Base-by-base conservation (phyloP, 2,329 filamentous ascomycete species). In the Calonectria hawksworthii region DNA sequence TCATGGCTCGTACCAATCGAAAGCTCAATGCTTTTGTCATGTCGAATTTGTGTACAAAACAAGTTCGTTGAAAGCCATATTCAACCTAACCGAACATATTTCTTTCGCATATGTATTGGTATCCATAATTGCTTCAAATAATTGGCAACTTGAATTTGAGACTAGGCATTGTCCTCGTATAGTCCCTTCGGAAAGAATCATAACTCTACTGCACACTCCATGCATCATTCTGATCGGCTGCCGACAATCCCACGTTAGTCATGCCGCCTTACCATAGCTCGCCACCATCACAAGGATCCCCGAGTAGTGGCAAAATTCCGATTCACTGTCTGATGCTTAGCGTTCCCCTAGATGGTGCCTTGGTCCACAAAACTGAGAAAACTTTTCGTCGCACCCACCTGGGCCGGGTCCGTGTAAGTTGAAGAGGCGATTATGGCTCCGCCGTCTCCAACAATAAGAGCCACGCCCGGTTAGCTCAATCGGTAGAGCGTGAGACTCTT, bases 401-500 rank as follows among this genome's bases (percentile, higher is more conserved):
- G 11, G 44, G 13, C 44, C 44, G 44, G 44, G 44, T 47, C 44
- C 44, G 21, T 13, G 21, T 13, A 23, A 13, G 44, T 23, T 47
- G 44, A 47, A 47, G 44, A 47, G 44, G n/a, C 44, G 10, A 47
- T 47, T 47, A 4, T 23, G n/a, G 44, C 21, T 23, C 44, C n/a
- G 44, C n/a, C n/a, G 10, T 11, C 44, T 23, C 44, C 66, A 68
- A 34, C 51, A 68, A 61, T 61, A 26, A 70, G 70, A 75, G 70
- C 70, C 70, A 72, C 69, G 78, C 78, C 78, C 77, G 80, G 79
- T 80, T 82, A 82, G 79, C 78, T 83, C 78, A 82, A 82, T 82
- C 77, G 79, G 80, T 92, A 93, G 90, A 93, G 90, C 90, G 90
- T 92, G 88, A 92, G 91, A 92, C 91, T 92, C 90, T 89, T 89